Evolutionary conservation across 2,329 filamentous ascomycete species (phyloP).

Genomic region (Fonsecaea multimorphosa): DNA sequence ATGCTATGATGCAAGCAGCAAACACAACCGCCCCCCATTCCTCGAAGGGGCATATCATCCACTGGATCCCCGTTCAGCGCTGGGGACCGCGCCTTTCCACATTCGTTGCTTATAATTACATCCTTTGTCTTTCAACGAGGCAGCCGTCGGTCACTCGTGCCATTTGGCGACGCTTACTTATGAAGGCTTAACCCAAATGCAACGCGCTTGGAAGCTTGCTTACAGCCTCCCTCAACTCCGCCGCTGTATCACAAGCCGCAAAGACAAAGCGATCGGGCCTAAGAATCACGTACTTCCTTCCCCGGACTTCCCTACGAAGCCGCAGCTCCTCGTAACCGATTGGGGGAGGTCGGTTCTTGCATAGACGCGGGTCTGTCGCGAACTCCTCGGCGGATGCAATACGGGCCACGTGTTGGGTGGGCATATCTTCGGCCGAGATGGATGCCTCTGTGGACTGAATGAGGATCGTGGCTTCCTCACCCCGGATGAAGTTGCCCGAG

Average conservation of each 20-base stretch:
- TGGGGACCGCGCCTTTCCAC: not conserved
- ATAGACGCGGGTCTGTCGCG: conserved; percentile 39
- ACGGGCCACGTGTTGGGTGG: conserved; percentile 28
- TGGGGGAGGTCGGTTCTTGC: conserved; percentile 42
- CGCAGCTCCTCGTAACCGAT: conserved; percentile 41
- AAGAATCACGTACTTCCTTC: conserved; percentile 43
- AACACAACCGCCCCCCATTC: too few relatives aligned
- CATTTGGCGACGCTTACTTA: not conserved
- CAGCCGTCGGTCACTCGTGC: not conserved
- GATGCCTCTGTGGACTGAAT: conserved; percentile 25
- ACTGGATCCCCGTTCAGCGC: not conserved
- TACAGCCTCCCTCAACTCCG: conserved; percentile 24
- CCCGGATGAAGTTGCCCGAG: conserved; percentile 18
- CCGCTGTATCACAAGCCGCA: conserved; percentile 38
- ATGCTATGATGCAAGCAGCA: not conserved
- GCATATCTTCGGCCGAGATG: not conserved
- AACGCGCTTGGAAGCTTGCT: conserved; percentile 13
- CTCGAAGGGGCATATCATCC: not conserved
- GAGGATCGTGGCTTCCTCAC: conserved; percentile 32
- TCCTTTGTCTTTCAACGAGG: not conserved
- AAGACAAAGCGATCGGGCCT: conserved; percentile 47
- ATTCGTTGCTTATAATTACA: not conserved
- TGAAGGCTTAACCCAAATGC: conserved; percentile 5
- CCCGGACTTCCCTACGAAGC: conserved; percentile 38
- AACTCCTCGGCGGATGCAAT: conserved; percentile 44